Base-by-base conservation (phyloP, 2,329 filamentous ascomycete species). In the Diaporthe destruens region DNA sequence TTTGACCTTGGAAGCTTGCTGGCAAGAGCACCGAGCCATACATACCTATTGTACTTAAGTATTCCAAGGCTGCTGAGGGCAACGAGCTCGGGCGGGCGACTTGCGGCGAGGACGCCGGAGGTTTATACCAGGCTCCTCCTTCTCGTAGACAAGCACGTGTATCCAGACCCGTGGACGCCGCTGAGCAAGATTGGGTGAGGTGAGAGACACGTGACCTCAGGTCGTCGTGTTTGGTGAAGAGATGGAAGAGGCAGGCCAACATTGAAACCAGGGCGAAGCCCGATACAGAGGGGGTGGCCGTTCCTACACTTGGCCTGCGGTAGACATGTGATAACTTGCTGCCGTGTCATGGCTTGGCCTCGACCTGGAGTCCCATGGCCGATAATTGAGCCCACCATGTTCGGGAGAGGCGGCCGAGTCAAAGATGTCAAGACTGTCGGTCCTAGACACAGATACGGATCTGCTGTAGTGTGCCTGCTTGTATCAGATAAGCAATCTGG, bases 371-470 rank as follows among this genome's bases (percentile, higher is more conserved):
- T 12, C 39, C 29, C 39, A 47, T 20, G 57, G 23, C 32, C 14
- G 39, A 42, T 16, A 16, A 16, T 42, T 32, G 39, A 63, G 5
- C 59, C 39, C 55, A 39, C 54, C 47, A 59, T 42, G 34, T 2
- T 61, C 68, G 68, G 68, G 42, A 51, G 68, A 70, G 55, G 54
- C 49, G 44, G 68, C 68, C 55, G 44, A 61, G 20, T 57, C 23
- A 16, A 25, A 34, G 51, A 29, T 29, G 34, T 11, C 34, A 36
- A 36, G 34, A 36, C 6, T 54, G 51, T 25, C 23, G 12, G 2
- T 20, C 9, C 20, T 11, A 20, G 16, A 63, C 18, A 34, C 23
- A 65, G 59, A 65, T 65, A 49, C 44, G 7, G 29, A 49, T 49
- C 44, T 65, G 44, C 59, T 16, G 29, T 44, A 42, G 3, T 39